Evolutionary conservation across 352 stramenopile genomes (phyloP).

Genomic region (Lagenidium giganteum): DNA sequence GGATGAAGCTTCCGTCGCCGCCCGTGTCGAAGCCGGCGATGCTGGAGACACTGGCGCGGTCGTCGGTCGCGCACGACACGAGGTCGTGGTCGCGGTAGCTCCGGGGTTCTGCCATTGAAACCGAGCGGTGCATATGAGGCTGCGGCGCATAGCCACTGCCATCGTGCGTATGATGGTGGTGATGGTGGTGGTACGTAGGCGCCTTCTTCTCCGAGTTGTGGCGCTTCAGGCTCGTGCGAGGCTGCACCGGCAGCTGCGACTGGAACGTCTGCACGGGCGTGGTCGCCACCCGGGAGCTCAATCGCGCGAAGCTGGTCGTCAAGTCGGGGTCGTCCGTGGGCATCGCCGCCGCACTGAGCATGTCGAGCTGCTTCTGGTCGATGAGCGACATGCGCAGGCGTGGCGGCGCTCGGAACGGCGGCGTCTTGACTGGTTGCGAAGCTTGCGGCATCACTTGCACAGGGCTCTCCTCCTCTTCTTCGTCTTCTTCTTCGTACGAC

Average conservation of each 20-base stretch:
- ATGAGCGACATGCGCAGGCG: neutral
- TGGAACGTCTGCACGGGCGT: too few relatives aligned
- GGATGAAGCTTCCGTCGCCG: too few relatives aligned
- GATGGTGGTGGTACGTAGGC: conserved; percentile 5
- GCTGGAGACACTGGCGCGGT: conserved; percentile 25
- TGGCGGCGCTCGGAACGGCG: neutral
- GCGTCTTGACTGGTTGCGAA: too few relatives aligned
- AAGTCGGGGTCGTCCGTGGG: neutral
- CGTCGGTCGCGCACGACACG: conserved; percentile 45
- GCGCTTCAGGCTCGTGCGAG: conserved; percentile 17
- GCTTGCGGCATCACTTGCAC: too few relatives aligned
- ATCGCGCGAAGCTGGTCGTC: too few relatives aligned
- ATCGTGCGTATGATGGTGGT: neutral
- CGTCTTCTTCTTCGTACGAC: conserved; percentile 27
- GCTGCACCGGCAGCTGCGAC: conserved; percentile 17
- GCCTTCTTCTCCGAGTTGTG: conserved; percentile 16
- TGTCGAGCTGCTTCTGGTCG: neutral
- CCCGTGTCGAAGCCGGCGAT: conserved; percentile 2
- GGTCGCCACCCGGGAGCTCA: too few relatives aligned
- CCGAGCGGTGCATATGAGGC: too few relatives aligned
- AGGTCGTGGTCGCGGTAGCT: conserved; percentile 50
- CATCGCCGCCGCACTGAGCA: neutral
- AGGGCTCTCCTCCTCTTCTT: conserved; percentile 26
- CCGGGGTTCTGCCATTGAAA: conserved; percentile 49
- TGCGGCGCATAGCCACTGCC: neutral